These are phyloP conservation scores for Ulota crispa DNA, from an alignment of 225 moss, liverwort and hornwort species.

Conservation along the genomic window DNA sequence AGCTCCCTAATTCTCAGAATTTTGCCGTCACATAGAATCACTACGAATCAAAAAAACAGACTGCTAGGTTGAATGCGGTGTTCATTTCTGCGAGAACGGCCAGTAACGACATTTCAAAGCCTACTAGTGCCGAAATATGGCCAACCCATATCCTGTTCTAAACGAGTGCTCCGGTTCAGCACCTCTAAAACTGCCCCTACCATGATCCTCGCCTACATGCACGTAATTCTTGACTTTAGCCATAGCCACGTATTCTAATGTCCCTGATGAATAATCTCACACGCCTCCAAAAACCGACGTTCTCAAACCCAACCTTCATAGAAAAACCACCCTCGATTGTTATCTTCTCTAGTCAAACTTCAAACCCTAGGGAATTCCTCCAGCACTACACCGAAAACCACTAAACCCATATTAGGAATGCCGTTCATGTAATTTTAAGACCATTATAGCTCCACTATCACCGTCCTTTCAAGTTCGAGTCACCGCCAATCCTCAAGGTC, in stretches of 20 bases:
- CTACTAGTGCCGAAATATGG: neutral
- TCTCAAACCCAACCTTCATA: neutral
- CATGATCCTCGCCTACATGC: neutral
- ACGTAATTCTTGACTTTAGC: conserved; percentile 10
- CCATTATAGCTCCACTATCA: neutral
- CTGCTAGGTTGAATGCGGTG: neutral
- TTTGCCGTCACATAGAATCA: neutral
- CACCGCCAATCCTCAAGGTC: neutral
- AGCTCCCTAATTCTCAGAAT: neutral
- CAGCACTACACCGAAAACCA: neutral
- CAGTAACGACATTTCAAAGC: conserved; percentile 16
- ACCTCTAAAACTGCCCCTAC: neutral
- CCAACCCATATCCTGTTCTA: conserved; percentile 8
- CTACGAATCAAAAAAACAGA: neutral
- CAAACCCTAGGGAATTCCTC: conserved; percentile 9
- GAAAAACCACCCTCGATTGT: neutral
- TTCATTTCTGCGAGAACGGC: neutral
- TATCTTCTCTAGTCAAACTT: neutral
- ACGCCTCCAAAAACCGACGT: neutral
- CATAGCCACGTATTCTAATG: conserved; percentile 22
- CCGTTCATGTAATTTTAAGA: neutral
- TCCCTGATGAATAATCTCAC: too few species aligned
- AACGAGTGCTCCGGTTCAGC: conserved; percentile 16
- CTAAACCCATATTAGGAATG: neutral
- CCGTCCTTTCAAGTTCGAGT: neutral